Evolutionary conservation across 139 green algal genomes (phyloP).

Genomic region (Nannochloris sp.): DNA sequence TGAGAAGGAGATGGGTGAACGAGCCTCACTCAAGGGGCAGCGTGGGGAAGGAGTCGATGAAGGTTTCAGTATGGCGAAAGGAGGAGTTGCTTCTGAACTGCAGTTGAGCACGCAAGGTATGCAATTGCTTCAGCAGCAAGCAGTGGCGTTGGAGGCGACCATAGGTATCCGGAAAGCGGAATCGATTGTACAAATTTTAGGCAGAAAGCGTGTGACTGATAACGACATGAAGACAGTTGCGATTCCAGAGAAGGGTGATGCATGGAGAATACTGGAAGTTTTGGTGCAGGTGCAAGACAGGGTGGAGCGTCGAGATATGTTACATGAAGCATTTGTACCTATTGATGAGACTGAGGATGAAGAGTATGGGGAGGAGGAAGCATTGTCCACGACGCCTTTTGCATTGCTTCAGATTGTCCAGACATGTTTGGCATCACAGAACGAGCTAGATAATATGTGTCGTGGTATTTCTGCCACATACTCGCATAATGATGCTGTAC

Average conservation of each 20-base stretch:
- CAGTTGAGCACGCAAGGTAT: slow-evolving; percentile 12
- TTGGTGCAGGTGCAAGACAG: slow-evolving; percentile 20
- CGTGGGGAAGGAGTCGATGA: not conserved
- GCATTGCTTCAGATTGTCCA: slow-evolving; percentile 28
- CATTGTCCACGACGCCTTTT: slow-evolving; percentile 29
- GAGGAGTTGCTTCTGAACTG: not conserved
- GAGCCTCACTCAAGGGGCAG: no score
- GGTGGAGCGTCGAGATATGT: slow-evolving; percentile 16
- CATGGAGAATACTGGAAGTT: slow-evolving; percentile 32
- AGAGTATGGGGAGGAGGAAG: slow-evolving; percentile 15
- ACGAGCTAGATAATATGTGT: not conserved
- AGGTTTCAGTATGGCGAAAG: not conserved
- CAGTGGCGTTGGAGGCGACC: slow-evolving; percentile 22
- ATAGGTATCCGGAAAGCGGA: slow-evolving; percentile 14
- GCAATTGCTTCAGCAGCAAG: slow-evolving; percentile 30
- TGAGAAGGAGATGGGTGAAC: not conserved
- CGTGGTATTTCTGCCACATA: not conserved
- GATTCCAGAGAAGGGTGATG: slow-evolving; percentile 1
- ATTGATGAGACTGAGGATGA: not conserved
- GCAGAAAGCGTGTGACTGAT: slow-evolving; percentile 13
- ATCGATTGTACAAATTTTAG: slow-evolving; percentile 16
- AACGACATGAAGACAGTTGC: not conserved
- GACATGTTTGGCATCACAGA: not conserved
- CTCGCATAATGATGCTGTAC: no score
- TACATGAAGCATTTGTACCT: slow-evolving; percentile 35